Conservation (phyloP, 805 yeast genomes). For the Spathaspora gorwiae region DNA sequence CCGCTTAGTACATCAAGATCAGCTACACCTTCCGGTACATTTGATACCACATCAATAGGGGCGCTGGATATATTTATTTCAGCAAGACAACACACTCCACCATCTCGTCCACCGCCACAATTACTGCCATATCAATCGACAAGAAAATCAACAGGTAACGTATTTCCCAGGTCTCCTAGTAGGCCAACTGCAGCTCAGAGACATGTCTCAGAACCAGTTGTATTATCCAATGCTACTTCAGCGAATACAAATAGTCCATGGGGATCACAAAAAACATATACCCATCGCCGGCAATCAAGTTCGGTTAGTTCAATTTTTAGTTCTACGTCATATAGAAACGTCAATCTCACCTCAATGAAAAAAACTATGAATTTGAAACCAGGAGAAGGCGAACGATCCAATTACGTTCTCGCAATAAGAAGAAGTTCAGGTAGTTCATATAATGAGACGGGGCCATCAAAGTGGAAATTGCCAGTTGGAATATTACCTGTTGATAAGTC, state of each 20-base stretch:
- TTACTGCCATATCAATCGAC: background rate
- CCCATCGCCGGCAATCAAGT: conserved; percentile 18
- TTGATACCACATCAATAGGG: background rate
- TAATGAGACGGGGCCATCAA: conserved; percentile 42
- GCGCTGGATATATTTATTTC: background rate
- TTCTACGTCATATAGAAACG: conserved; percentile 28
- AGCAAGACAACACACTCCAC: background rate
- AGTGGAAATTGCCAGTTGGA: conserved; percentile 52
- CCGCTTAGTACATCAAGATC: background rate
- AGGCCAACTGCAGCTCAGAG: background rate
- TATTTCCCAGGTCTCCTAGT: background rate
- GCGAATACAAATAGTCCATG: background rate
- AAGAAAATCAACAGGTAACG: background rate
- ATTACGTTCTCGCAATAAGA: conserved; percentile 44
- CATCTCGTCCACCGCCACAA: background rate
- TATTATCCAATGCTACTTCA: background rate
- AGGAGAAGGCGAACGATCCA: conserved; percentile 48
- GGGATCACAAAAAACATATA: background rate
- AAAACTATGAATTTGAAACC: conserved; percentile 33
- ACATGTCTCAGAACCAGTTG: background rate
- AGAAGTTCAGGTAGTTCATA: conserved; percentile 45
- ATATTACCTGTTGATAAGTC: conserved; percentile 43
- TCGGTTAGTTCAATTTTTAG: conserved; percentile 36
- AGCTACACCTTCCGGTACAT: background rate
- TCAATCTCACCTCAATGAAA: conserved; percentile 34